A percentile compares a stretch with the other conserved stretches of the same genome.
These are phyloP conservation scores for Saccharomycopsis sp. DNA, from an alignment of 805 yeast species.

Conservation along the genomic window DNA sequence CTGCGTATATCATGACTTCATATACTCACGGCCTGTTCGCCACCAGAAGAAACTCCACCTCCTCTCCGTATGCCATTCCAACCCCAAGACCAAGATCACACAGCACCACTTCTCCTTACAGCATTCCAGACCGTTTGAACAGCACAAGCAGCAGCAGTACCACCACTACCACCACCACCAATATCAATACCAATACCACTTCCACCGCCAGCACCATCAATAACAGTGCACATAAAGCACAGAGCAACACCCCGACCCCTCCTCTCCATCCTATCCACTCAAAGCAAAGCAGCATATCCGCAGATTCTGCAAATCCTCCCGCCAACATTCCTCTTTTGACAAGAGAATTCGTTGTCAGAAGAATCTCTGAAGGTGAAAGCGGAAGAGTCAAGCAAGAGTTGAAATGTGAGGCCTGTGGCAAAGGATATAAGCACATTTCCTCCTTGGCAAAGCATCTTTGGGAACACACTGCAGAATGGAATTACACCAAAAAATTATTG, in stretches of 20 bases:
- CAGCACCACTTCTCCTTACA: slow-evolving; percentile 12
- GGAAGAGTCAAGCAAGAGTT: slow-evolving; percentile 78
- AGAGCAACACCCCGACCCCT: not conserved
- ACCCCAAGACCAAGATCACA: slow-evolving; percentile 16
- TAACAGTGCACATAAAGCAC: slow-evolving; percentile 1
- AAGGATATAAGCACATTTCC: slow-evolving; percentile 81
- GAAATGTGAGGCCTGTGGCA: slow-evolving; percentile 86
- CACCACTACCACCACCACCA: not conserved
- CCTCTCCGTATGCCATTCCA: slow-evolving; percentile 20
- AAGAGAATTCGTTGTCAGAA: slow-evolving; percentile 67
- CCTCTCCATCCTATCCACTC: not conserved
- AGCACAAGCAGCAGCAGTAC: not conserved
- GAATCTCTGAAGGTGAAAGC: slow-evolving; percentile 80
- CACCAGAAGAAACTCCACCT: slow-evolving; percentile 14
- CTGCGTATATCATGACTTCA: no score
- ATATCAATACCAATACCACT: not conserved
- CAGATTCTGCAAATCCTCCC: slow-evolving; percentile 1
- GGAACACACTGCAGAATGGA: slow-evolving; percentile 96
- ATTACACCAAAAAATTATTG: slow-evolving; percentile 66
- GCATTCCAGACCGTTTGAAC: slow-evolving; percentile 13
- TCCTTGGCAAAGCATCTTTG: slow-evolving; percentile 83
- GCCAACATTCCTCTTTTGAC: slow-evolving; percentile 33
- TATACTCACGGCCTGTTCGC: slow-evolving; percentile 12
- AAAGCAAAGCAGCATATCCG: not conserved
- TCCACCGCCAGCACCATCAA: slow-evolving; percentile 1